phyloP scores from a whole-genome alignment of 352 stramenopile species.

The Globisporangium irregulare region DNA sequence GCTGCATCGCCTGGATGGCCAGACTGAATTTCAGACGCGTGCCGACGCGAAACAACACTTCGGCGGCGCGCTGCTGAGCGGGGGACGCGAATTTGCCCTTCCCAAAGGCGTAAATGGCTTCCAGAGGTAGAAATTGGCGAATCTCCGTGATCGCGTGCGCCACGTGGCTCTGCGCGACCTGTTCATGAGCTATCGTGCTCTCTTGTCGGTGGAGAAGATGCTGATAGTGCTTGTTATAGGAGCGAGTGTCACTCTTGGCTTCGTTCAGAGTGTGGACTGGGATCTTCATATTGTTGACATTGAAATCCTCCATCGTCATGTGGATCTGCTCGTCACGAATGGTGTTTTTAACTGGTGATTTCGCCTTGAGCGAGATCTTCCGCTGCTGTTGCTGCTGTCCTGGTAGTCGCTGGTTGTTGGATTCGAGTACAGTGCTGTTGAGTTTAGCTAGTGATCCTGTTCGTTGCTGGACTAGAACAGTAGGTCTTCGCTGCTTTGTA shows the following conservation, averaged over 20 bases:
- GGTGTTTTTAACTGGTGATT: not conserved
- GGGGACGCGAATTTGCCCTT: slow-evolving; percentile 58
- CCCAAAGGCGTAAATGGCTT: slow-evolving; percentile 61
- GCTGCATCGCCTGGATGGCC: slow-evolving; percentile 36
- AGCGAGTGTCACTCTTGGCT: not conserved
- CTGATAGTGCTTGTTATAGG: slow-evolving; percentile 1
- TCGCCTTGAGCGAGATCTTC: not conserved
- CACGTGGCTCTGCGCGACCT: slow-evolving; percentile 30
- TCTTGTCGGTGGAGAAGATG: slow-evolving; percentile 11
- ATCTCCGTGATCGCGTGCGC: slow-evolving; percentile 48
- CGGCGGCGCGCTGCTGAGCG: slow-evolving; percentile 52
- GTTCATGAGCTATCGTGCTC: slow-evolving; percentile 18
- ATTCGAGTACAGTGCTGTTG: not conserved
- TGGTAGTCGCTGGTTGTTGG: not conserved
- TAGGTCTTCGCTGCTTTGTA: not conserved
- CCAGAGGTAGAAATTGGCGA: slow-evolving; percentile 54
- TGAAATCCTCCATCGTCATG: slow-evolving; percentile 35
- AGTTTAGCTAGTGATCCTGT: not conserved
- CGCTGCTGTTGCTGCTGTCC: not conserved
- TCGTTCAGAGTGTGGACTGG: not conserved
- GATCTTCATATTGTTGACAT: slow-evolving; percentile 1
- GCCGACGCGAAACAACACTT: slow-evolving; percentile 45
- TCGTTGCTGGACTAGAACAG: not conserved
- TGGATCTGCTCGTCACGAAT: slow-evolving; percentile 25
- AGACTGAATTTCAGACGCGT: slow-evolving; percentile 36